Conservation (phyloP, 139 green algal species). For the Yamagishiella unicocca region DNA sequence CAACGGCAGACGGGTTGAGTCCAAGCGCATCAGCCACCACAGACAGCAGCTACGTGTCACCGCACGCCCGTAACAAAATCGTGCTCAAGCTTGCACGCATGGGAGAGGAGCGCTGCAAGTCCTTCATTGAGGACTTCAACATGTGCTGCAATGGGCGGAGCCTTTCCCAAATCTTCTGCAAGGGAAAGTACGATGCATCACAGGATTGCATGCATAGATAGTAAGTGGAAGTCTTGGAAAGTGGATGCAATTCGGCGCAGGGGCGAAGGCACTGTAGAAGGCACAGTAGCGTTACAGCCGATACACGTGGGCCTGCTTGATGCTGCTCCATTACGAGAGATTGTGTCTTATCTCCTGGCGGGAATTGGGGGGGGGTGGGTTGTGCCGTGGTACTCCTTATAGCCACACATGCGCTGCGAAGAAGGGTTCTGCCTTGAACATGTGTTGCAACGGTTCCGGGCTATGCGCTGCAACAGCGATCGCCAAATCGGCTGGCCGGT, state of each 20-base stretch:
- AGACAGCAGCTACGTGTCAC: slow-evolving; percentile 1
- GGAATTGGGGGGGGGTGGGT: no score
- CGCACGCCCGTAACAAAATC: slow-evolving; percentile 38
- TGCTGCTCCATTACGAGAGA: no score
- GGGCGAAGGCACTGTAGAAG: not conserved
- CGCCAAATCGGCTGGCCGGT: no score
- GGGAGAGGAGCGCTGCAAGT: slow-evolving; percentile 15
- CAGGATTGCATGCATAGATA: slow-evolving; percentile 46
- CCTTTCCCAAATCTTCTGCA: slow-evolving; percentile 19
- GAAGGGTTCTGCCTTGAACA: no score
- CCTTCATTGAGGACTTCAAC: slow-evolving; percentile 39
- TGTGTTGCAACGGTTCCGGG: no score
- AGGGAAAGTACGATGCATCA: slow-evolving; percentile 31
- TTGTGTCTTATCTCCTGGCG: no score
- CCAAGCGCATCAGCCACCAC: not conserved
- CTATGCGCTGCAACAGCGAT: no score
- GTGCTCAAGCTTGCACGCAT: not conserved
- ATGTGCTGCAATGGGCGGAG: slow-evolving; percentile 27
- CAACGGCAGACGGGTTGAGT: no score
- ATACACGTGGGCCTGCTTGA: no score
- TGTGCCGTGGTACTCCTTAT: no score
- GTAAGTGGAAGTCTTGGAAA: not conserved
- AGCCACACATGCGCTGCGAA: no score
- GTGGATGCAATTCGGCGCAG: not conserved
- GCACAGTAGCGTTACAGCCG: no score